Percentiles rank a stretch among this genome's conserved stretches.
phyloP scores from a whole-genome alignment of 2,329 filamentous ascomycete species.

The Venturia effusa region DNA sequence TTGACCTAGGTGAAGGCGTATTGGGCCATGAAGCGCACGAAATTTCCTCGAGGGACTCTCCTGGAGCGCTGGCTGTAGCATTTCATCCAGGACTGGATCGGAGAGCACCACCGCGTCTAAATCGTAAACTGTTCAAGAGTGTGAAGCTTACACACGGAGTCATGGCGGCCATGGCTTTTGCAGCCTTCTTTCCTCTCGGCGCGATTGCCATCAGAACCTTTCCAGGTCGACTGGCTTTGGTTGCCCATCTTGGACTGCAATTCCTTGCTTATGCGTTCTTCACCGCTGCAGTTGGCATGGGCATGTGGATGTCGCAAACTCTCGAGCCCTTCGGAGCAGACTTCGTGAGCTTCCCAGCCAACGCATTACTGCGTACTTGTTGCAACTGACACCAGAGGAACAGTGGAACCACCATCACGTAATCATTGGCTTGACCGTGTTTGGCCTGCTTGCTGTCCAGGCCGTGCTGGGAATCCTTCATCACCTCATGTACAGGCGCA shows the following conservation, averaged over 20 bases:
- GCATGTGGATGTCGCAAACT: slow-evolving; percentile 36
- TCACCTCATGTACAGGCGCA: slow-evolving; percentile 39
- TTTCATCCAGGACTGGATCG: not conserved
- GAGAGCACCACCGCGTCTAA: not conserved
- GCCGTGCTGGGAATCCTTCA: slow-evolving; percentile 42
- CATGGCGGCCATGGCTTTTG: slow-evolving; percentile 33
- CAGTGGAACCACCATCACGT: slow-evolving; percentile 34
- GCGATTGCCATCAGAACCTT: slow-evolving; percentile 32
- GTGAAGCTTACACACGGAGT: slow-evolving; percentile 27
- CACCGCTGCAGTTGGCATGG: slow-evolving; percentile 39
- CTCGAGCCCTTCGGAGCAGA: slow-evolving; percentile 16
- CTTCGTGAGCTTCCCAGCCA: not conserved
- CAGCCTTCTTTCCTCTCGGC: slow-evolving; percentile 34
- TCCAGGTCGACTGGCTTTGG: slow-evolving; percentile 30
- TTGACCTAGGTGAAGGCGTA: not conserved
- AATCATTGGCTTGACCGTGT: slow-evolving; percentile 42
- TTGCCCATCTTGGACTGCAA: slow-evolving; percentile 38
- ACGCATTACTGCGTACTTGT: not conserved
- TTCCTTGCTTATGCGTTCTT: slow-evolving; percentile 36
- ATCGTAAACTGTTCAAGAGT: not conserved
- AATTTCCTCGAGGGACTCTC: not conserved
- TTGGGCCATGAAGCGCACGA: not conserved
- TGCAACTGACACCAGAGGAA: not conserved
- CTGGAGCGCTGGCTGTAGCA: not conserved
- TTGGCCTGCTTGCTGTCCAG: slow-evolving; percentile 43